Conservation (phyloP, 257 asterid species). For the Rehmannia glutinosa region DNA sequence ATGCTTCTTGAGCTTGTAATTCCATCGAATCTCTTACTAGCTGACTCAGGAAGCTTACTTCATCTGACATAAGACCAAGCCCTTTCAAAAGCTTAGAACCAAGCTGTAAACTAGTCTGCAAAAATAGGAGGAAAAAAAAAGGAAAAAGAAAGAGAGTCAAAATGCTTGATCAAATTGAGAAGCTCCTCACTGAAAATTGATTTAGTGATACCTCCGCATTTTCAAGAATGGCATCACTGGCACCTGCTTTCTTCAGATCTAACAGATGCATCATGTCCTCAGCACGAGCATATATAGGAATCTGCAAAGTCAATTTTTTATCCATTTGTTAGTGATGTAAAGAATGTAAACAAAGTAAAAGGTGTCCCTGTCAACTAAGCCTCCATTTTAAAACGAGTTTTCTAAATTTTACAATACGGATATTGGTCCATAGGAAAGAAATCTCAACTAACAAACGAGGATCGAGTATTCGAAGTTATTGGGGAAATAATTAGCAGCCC, state of each 20-base stretch:
- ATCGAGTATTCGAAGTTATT: no score
- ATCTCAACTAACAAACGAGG: no score
- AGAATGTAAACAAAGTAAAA: no score
- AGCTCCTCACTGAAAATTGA: neutral
- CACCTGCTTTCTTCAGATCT: slow-evolving; percentile 91
- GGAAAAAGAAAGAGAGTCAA: no score
- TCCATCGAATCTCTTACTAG: slow-evolving; percentile 89
- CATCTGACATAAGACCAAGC: slow-evolving; percentile 93
- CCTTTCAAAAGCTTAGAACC: slow-evolving; percentile 93
- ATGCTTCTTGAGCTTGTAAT: slow-evolving; percentile 79
- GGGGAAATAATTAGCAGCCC: no score
- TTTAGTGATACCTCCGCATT: slow-evolving; percentile 68
- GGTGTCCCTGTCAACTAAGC: no score
- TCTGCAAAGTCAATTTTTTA: slow-evolving; percentile 32
- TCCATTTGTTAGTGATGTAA: neutral
- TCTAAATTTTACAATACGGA: no score
- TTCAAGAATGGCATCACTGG: slow-evolving; percentile 94
- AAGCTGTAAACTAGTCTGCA: slow-evolving; percentile 95
- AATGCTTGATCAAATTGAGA: slow-evolving; percentile 7
- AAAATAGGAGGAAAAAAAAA: neutral
- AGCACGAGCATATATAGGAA: slow-evolving; percentile 93
- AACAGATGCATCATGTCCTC: slow-evolving; percentile 81
- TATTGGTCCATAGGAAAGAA: no score
- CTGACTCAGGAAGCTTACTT: slow-evolving; percentile 71
- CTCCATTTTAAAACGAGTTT: no score